Evolutionary conservation across 495 filamentous ascomycete species (phyloP).

Genomic region (Aspergillus taichungensis): DNA sequence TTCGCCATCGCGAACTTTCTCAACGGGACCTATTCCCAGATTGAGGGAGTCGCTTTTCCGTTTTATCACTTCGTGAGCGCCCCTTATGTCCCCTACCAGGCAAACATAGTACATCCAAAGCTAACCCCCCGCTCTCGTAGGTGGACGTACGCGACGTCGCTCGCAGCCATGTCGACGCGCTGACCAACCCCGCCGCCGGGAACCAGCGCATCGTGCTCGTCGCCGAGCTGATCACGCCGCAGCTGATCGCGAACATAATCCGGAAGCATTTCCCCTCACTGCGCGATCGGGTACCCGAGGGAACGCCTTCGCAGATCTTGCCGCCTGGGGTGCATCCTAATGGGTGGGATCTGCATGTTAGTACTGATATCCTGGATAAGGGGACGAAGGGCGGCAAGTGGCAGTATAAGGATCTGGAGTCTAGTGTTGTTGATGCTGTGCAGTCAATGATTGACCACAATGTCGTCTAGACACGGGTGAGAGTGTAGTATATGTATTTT

Average conservation of each 20-base stretch:
- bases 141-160: slow-evolving; percentile 33
- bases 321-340: slow-evolving; percentile 19
- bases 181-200: slow-evolving; percentile 20
- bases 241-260: slow-evolving; percentile 21
- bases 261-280: slow-evolving; percentile 20
- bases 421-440: slow-evolving; percentile 20
- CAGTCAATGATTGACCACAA: slow-evolving; percentile 11
- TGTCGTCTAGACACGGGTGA: too few relatives aligned
- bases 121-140: slow-evolving; percentile 6
- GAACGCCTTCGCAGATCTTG: slow-evolving; percentile 14
- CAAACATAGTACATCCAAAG: too few relatives aligned
- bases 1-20: slow-evolving; percentile 26
- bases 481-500: too few relatives aligned
- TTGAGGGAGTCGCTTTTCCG: slow-evolving; percentile 18
- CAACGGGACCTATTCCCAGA: slow-evolving; percentile 17
- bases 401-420: slow-evolving; percentile 17
- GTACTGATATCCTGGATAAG: slow-evolving; percentile 17
- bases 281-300: slow-evolving; percentile 12
- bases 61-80: slow-evolving; percentile 21
- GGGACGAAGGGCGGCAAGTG: slow-evolving; percentile 10
- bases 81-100: too few relatives aligned
- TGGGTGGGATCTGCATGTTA: slow-evolving; percentile 21
- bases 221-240: slow-evolving; percentile 15
- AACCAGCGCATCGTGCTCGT: slow-evolving; percentile 25
- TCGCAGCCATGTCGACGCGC: slow-evolving; percentile 23